phyloP scores from a whole-genome alignment of 306 rosid genomes.

The Cucurbita pepo region DNA sequence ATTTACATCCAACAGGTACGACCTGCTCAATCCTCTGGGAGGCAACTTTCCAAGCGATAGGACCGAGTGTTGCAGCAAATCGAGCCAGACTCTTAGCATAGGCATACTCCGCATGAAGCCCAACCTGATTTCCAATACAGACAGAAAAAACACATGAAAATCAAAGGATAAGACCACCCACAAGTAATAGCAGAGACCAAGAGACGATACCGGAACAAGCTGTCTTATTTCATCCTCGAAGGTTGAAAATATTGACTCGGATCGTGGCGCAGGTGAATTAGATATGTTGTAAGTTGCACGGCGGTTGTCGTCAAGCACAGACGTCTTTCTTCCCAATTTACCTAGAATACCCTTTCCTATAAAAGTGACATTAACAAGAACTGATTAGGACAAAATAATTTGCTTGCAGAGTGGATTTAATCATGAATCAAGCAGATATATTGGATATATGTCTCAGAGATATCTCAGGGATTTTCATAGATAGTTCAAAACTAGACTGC shows the following conservation, averaged over 20 bases:
- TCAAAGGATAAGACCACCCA: background rate
- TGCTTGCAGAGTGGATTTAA: background rate
- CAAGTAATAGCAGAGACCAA: background rate
- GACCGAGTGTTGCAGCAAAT: slow-evolving; percentile 80
- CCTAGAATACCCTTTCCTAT: slow-evolving; percentile 54
- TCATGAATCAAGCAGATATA: background rate
- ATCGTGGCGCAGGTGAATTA: slow-evolving; percentile 31
- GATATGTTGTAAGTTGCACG: slow-evolving; percentile 60
- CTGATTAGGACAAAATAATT: background rate
- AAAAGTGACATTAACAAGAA: slow-evolving; percentile 10
- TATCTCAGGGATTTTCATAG: background rate
- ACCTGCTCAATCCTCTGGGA: slow-evolving; percentile 81
- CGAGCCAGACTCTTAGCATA: slow-evolving; percentile 98
- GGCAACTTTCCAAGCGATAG: slow-evolving; percentile 83
- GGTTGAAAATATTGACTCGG: slow-evolving; percentile 66
- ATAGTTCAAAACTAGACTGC: background rate
- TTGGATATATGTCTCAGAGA: background rate
- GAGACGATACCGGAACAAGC: slow-evolving; percentile 66
- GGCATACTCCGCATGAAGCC: slow-evolving; percentile 91
- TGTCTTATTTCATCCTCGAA: slow-evolving; percentile 83
- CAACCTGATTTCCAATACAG: slow-evolving; percentile 46
- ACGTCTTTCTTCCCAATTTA: slow-evolving; percentile 61
- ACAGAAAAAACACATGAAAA: slow-evolving; percentile 1
- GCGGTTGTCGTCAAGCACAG: slow-evolving; percentile 53
- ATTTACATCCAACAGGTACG: slow-evolving; percentile 72